Percentiles rank a stretch among this genome's conserved stretches.
Conservation (phyloP, 139 green algal genomes). For the Edaphochlamys debaryana region DNA sequence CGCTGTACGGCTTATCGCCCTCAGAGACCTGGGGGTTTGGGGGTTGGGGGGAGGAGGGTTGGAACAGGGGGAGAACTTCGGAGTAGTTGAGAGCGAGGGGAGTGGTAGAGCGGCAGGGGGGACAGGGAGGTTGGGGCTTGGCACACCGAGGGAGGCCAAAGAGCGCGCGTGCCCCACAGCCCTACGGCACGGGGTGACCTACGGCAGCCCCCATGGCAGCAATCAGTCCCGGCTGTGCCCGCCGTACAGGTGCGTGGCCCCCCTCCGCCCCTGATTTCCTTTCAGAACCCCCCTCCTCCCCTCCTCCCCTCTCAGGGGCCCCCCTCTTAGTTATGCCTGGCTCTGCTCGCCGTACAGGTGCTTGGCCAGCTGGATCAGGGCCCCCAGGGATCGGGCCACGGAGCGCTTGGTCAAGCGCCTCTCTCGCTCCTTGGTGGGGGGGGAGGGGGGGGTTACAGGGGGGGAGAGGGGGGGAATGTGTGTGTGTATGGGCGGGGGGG, state of each 20-base stretch:
- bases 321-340: constrained; percentile 28
- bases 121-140: not conserved
- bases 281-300: not conserved
- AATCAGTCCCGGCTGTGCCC: too few species aligned
- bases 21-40: not conserved
- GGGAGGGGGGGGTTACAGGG: too few species aligned
- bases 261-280: not conserved
- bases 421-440: not conserved
- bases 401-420: not conserved
- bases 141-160: not conserved
- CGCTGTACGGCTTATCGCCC: constrained; percentile 28
- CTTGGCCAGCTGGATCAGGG: constrained; percentile 52
- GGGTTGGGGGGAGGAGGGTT: not conserved
- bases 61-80: not conserved
- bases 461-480: too few species aligned
- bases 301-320: not conserved
- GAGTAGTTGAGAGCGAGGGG: too few species aligned
- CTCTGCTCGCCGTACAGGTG: constrained; percentile 67
- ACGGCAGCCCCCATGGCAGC: too few species aligned
- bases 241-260: not conserved
- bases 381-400: not conserved
- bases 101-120: not conserved
- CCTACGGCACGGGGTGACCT: too few species aligned
- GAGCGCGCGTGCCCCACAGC: not conserved
- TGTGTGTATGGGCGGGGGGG: too few species aligned